These are phyloP conservation scores for Camelina hispida DNA, from an alignment of 345 rosid genomes.

Conservation along the genomic window DNA sequence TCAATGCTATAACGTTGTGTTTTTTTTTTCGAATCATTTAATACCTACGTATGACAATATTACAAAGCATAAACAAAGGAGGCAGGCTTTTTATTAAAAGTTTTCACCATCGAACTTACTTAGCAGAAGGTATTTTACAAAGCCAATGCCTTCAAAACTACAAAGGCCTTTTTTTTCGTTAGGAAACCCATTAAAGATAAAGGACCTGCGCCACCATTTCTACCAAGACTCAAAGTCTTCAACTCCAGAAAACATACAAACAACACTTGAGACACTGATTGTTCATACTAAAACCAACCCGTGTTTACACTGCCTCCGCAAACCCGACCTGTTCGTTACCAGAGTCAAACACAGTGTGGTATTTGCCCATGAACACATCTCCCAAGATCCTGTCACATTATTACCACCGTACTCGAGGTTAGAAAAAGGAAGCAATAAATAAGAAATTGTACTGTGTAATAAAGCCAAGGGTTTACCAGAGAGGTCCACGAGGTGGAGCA, in stretches of 20 bases:
- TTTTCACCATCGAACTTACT: conserved; percentile 35
- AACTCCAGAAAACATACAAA: conserved; percentile 32
- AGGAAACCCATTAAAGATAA: conserved; percentile 24
- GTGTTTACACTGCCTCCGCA: conserved; percentile 75
- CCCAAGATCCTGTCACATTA: conserved; percentile 80
- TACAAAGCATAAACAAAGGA: conserved; percentile 4
- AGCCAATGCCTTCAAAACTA: conserved; percentile 51
- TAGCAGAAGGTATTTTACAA: conserved; percentile 41
- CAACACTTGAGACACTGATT: conserved; percentile 36
- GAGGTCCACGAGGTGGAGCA: conserved; percentile 94
- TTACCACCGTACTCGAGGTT: conserved; percentile 3
- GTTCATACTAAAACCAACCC: conserved; percentile 32
- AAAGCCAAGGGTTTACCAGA: conserved; percentile 59
- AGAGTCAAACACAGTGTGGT: conserved; percentile 89
- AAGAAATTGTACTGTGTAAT: background rate
- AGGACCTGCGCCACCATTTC: conserved; percentile 34
- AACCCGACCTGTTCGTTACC: conserved; percentile 81
- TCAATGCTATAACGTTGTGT: background rate
- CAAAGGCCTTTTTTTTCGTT: conserved; percentile 36
- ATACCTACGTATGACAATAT: background rate
- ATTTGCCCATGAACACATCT: conserved; percentile 90
- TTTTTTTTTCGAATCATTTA: background rate
- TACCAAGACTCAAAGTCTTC: conserved; percentile 34
- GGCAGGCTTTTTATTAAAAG: conserved; percentile 34
- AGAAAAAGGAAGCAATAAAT: background rate